Base-by-base conservation (phyloP, 1,284 basidiomycete species). In the Paramarasmius palmivorus region DNA sequence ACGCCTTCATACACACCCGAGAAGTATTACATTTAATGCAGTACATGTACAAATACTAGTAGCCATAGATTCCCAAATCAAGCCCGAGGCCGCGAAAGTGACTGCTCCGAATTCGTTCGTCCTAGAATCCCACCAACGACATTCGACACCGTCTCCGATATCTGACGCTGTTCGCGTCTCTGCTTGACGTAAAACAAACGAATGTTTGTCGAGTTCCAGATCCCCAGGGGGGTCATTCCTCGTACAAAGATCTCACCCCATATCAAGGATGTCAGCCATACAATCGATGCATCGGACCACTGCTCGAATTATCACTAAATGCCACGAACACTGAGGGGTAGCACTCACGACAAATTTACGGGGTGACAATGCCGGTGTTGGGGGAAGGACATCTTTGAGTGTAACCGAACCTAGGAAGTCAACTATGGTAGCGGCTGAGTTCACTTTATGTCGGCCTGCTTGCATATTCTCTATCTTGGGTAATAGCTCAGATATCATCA, bases 231-330 rank as follows among this genome's bases (percentile, higher is more conserved):
- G 1, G 86, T 84, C 81, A 94, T 87, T 7, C 86, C 88, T 37
- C 86, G 86, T n/a, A 97, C 88, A 65, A 95, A 97, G 20, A 95
- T 83, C 65, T 95, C 92, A 40, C 94, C 94, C 93, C 94, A 97
- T 34, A 95, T 84, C 49, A 96, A 72, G 0, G 90, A 92, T 8
- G 92, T 92, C 44, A 95, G 77, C 94, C 94, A 96, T 10, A 95
- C 81, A 52, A 88, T 79, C 3, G 92, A 93, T 3, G 92, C 88
- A 59, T 93, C 88, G 4, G 92, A 90, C 93, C 93, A 96, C 90
- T 93, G 19, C 34, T 12, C 38, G 32, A 25, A 55, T 34, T 59
- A 60, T 54, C 52, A 52, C 48, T 4, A 52, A 14, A 15, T 39
- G n/a, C 17, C 2, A 53, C n/a, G n/a, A 40, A 15, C 37, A 37